Conservation (phyloP, 768 basidiomycete genomes). For the Psilocybe subaeruginosa region DNA sequence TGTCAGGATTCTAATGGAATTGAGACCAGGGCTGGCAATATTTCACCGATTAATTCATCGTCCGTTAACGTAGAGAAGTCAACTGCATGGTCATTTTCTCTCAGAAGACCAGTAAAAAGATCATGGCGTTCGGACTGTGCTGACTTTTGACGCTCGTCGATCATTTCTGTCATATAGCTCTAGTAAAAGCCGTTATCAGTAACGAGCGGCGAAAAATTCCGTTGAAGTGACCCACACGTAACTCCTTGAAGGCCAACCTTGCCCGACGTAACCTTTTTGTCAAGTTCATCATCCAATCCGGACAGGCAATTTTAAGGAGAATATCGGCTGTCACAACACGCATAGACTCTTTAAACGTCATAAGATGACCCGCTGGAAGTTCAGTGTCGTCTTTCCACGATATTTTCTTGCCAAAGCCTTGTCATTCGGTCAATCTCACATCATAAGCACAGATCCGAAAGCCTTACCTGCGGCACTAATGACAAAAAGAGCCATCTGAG, state of each 20-base stretch:
- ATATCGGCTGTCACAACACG: conserved; percentile 44
- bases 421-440: neutral
- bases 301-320: conserved; percentile 38
- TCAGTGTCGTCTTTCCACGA: conserved; percentile 47
- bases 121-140: conserved; percentile 47
- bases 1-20: neutral
- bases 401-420: conserved; percentile 55
- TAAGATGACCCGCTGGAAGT: conserved; percentile 43
- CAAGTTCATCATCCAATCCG: conserved; percentile 39
- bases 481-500: conserved; percentile 56
- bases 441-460: neutral
- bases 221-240: conserved; percentile 33
- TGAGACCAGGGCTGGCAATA: neutral
- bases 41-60: conserved; percentile 41
- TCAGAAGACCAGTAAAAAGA: conserved; percentile 53
- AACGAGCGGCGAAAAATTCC: no score
- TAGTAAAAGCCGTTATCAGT: neutral
- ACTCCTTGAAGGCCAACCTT: conserved; percentile 43
- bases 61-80: conserved; percentile 41
- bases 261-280: conserved; percentile 34
- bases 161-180: conserved; percentile 57
- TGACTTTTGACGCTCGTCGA: conserved; percentile 40
- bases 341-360: conserved; percentile 55
- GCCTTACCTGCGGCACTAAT: conserved; percentile 53
- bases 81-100: conserved; percentile 46